Evolutionary conservation across 2,329 filamentous ascomycete genomes (phyloP).

Genomic region (Blastomyces gilchristii): DNA sequence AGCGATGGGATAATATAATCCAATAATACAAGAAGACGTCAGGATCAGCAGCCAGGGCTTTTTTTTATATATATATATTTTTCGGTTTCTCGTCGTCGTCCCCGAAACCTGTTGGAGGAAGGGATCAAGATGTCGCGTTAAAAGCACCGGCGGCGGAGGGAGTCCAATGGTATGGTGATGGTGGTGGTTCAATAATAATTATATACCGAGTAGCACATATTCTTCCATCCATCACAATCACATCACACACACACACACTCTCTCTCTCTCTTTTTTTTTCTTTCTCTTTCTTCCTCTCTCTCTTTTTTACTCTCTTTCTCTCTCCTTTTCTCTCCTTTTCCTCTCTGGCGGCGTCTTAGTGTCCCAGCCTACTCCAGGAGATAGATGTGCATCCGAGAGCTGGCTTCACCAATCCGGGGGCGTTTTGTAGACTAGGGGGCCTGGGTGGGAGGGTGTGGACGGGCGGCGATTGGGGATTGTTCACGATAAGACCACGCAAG

Average conservation of each 20-base stretch:
- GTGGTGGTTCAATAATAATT: too few relatives aligned
- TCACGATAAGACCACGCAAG: background rate
- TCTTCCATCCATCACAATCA: too few relatives aligned
- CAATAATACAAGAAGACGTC: background rate
- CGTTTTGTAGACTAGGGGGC: background rate
- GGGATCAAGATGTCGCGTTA: background rate
- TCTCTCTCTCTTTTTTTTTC: background rate
- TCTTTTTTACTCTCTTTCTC: background rate
- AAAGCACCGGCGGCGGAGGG: too few relatives aligned
- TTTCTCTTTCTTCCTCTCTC: too few relatives aligned
- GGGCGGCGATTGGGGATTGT: background rate
- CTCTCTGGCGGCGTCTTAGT: background rate
- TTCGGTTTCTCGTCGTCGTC: background rate
- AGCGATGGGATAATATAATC: too few relatives aligned
- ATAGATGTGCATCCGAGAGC: background rate
- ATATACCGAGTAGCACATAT: too few relatives aligned
- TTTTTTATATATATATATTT: background rate
- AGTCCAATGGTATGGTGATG: too few relatives aligned
- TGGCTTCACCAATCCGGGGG: background rate
- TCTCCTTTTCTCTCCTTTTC: too few relatives aligned
- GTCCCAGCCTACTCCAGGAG: background rate
- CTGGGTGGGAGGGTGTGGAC: constrained; percentile 3
- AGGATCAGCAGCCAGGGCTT: background rate
- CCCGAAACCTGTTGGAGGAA: background rate
- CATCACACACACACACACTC: background rate